Conservation (phyloP, 1,284 basidiomycete genomes). For the Leccinum fallax region DNA sequence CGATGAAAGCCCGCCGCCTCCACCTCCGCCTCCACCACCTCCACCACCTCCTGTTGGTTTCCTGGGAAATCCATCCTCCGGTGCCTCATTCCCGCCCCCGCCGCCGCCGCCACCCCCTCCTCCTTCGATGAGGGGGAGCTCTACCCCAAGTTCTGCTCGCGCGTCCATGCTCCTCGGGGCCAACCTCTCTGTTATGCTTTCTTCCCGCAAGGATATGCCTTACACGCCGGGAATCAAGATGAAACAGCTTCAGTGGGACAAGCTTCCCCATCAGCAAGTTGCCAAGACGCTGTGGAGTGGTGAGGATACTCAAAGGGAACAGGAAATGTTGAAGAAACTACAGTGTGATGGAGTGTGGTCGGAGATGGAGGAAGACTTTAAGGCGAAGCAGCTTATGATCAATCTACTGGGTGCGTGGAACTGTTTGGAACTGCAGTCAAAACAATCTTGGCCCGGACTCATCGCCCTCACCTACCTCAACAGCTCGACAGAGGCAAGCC, state of each 20-base stretch:
- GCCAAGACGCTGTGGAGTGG: slow-evolving; percentile 83
- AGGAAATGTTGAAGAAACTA: slow-evolving; percentile 78
- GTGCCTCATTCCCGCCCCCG: slow-evolving; percentile 44
- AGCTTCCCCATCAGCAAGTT: slow-evolving; percentile 85
- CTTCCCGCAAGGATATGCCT: slow-evolving; percentile 82
- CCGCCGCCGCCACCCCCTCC: slow-evolving; percentile 48
- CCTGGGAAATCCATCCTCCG: slow-evolving; percentile 23
- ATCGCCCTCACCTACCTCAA: slow-evolving; percentile 5
- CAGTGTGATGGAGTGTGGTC: slow-evolving; percentile 87
- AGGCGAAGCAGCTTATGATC: slow-evolving; percentile 92
- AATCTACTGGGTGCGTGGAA: slow-evolving; percentile 67
- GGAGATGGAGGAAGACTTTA: slow-evolving; percentile 99
- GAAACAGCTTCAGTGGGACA: slow-evolving; percentile 99
- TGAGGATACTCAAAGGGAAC: slow-evolving; percentile 69
- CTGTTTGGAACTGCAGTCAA: neutral
- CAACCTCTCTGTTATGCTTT: slow-evolving; percentile 55
- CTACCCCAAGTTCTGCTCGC: slow-evolving; percentile 54
- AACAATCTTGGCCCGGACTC: neutral
- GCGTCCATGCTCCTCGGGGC: slow-evolving; percentile 62
- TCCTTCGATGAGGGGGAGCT: slow-evolving; percentile 46
- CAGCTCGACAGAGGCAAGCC: slow-evolving; percentile 79
- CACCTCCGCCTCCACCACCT: slow-evolving; percentile 31
- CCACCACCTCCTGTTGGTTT: slow-evolving; percentile 36
- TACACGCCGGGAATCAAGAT: slow-evolving; percentile 89
- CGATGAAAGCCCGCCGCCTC: slow-evolving; percentile 21